Percentiles rank a stretch among this genome's conserved stretches.
Evolutionary conservation across 495 filamentous ascomycete genomes (phyloP).

Genomic region (Neurospora africana): DNA sequence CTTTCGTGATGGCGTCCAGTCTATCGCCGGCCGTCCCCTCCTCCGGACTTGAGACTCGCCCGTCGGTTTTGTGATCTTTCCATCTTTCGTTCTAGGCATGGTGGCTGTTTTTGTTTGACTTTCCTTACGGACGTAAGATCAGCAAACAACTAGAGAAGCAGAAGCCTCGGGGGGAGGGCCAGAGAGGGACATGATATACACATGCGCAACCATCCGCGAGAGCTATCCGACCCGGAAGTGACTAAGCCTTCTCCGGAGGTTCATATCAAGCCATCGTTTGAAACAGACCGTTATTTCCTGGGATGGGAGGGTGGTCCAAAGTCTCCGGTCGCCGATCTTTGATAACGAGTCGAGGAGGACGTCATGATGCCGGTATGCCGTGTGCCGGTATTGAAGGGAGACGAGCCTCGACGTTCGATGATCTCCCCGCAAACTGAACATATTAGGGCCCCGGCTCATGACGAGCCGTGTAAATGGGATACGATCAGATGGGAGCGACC

Average conservation of each 20-base stretch:
- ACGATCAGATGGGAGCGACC: neutral
- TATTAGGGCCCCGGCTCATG: neutral
- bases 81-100: conserved; percentile 5
- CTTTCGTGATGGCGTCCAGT: conserved; percentile 9
- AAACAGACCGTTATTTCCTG: neutral
- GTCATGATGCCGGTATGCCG: neutral
- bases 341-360: neutral
- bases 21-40: conserved; percentile 8
- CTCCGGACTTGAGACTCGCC: neutral
- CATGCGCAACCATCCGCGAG: neutral
- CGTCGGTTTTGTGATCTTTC: conserved; percentile 5
- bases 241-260: neutral
- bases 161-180: neutral
- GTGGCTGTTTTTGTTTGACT: neutral
- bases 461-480: neutral
- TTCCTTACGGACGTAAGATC: neutral
- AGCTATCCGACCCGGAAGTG: neutral
- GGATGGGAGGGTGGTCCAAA: neutral
- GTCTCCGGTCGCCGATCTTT: neutral
- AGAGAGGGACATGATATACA: neutral
- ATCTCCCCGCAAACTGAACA: neutral
- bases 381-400: neutral
- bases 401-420: neutral
- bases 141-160: neutral
- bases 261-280: neutral